Evolutionary conservation across 768 basidiomycete genomes (phyloP), one percentile per base, ranked within the genome.

Genomic region (Podaxis pistillaris): DNA sequence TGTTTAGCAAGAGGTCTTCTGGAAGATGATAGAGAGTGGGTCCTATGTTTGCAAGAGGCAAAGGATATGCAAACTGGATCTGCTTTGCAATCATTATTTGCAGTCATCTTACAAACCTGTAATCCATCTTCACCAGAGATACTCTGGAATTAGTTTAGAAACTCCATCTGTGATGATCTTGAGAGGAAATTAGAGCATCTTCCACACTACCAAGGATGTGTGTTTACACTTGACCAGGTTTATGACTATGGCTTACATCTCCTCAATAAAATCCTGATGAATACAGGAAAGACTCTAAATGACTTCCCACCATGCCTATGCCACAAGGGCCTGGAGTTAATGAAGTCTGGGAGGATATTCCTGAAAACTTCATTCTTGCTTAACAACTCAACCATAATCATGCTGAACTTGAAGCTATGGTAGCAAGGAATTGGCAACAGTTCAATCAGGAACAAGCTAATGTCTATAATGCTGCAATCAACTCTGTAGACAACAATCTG

Each of bases 11-110:
- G 62, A 1, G 81, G 80, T 0, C 73, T 85, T 0, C 68, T 85
- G 0, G 72, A 82, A n/a, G 77, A 83, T 73, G 78, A 84, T 68
- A 66, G 69, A 0, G 82, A 85, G 64, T 84, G 79, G 79, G 9
- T 67, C 0, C 63, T 66, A 2, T 81, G 80, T 60, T 65, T 70
- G 73, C 61, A 69, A 19, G 81, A 82, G 50, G 83, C 80, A 0
- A 38, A 66, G 5, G 17, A 33, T 1, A 79, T 81, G 68, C 74
- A 79, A 36, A 75, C 74, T 5, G 83, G 80, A 0, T 2, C 11
- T 28, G 67, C 62, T 0, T 70, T 82, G 0, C 72, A 76, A 1
- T 62, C 69, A 1, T 74, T 83, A 0, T 83, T 83, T 72, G 73
- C 69, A 0, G 75, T 73, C 2, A 70, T 83, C 3, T 73, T 83